Base-by-base conservation (phyloP, 768 basidiomycete genomes). In the Suillus subluteus region DNA sequence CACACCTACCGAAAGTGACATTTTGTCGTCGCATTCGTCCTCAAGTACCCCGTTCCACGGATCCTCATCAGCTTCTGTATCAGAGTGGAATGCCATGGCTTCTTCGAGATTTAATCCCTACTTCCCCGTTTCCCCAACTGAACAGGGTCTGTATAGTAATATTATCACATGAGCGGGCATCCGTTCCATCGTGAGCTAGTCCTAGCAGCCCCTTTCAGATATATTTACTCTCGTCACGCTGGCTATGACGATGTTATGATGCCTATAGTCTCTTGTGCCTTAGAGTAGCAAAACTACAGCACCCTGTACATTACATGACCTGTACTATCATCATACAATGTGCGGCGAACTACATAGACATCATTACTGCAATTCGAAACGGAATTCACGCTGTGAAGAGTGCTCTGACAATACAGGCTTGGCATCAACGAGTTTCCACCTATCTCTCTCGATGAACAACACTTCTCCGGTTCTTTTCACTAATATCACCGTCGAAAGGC, bases 401-500 rank as follows among this genome's bases (percentile, higher is more conserved):
- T 80, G 78, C 72, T 80, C 81, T 69, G 79, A 77, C 52, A 77
- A 79, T 44, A 72, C 71, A 7, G 80, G 79, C 66, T 72, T 73
- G 26, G 82, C 87, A 37, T 83, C 78, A 50, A 69, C 77, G 63
- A 86, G 71, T 62, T 72, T 74, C 89, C 89, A 94, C 35, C 87
- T 80, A 72, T 94, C 92, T 56, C 90, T 79, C 75, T 95, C 93
- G 55, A 90, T 79, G 71, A 92, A 94, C 21, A 86, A 65, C 11
- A 85, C 91, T 54, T 82, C 76, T 35, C 91, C 89, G 62, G 82
- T 81, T 67, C 83, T 84, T 65, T 82, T 81, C 23, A 95, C 79
- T 65, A 95, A 83, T 61, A 95, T 73, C 48, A 92, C 86, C 4
- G 90, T 93, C 52, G 92, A 86, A 62, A 91, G 75, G 18, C 92